Base-by-base conservation (phyloP, 768 basidiomycete genomes). In the Russula foetens region DNA sequence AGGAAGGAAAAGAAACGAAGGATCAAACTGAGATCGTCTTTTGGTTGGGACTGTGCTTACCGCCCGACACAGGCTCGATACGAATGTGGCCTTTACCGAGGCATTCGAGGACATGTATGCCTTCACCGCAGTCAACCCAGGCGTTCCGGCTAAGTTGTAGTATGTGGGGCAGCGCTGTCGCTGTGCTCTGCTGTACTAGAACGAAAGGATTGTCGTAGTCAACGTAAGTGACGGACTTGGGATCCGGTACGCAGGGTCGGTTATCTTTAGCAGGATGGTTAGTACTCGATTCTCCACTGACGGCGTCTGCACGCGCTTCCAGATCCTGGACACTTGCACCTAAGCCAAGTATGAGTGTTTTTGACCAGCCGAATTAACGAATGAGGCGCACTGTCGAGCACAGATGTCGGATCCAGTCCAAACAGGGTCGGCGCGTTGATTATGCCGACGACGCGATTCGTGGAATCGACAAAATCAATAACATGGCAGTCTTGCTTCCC, bases 401-500 rank as follows among this genome's bases (percentile, higher is more conserved):
- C 69, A 58, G 83, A 81, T 12, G 75, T 70, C n/a, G 90, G 87
- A 68, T 90, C 85, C 4, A 98, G 73, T 0, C 95, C 95, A 68
- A 94, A 89, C 12, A 98, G 73, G 7, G 88, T 91, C 0, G 95
- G 94, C 12, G 82, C 79, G 17, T 85, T 90, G 26, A 93, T 75
- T 28, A 94, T 76, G 12, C 92, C 91, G 8, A 80, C 70, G 3
- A 92, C 81, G 9, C 86, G 81, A 39, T 75, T 76, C 23, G 82
- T 76, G 41, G 82, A 86, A 68, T 95, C 92, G 17, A 94, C 92
- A 63, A 97, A 88, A 70, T 98, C 95, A 63, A 98, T 89, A 59
- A 98, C 84, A 14, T 81, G 84, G 71, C 95, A 98, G 69, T 96
- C 84, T 47, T 70, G 65, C 72, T 98, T 98, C 53, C 84, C 88